Base-by-base conservation (phyloP, 768 basidiomycete species). In the Leccinum arenicola region DNA sequence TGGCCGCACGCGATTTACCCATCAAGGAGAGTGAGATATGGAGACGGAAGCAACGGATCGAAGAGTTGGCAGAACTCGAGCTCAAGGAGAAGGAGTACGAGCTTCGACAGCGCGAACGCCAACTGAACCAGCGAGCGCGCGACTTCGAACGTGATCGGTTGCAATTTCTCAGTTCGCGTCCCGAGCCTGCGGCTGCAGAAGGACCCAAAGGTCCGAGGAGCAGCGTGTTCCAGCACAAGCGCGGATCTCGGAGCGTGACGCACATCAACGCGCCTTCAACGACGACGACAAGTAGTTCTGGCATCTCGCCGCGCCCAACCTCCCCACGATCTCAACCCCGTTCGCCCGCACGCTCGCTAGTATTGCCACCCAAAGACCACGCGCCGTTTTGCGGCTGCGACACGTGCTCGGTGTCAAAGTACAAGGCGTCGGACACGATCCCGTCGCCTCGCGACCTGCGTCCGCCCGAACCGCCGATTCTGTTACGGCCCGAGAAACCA, bases 121-220 rank as follows among this genome's bases (percentile, higher is more conserved):
- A 86, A 25, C 74, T 88, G 51, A 74, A 82, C 55, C 71, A 80
- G 63, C 79, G 80, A 9, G 71, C 81, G 9, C 79, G 79, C 23
- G 84, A 88, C 63, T 68, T 89, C 21, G 86, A 88, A 56, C 74
- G 75, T 52, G 85, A 89, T 54, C 79, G 82, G 12, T 74, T 77
- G 27, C 73, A 74, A 2, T 68, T 77, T 40, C 67, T 74, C 17
- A 78, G 73, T 47, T 66, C 77, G 19, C 78, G 70, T 17, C 67
- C 71, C 3, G 61, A 68, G 9, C 47, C 59, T 49, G 55, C 70
- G 2, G 64, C 66, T 51, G 77, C 66, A 52, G 78, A 76, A 9
- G 65, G 65, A 2, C 67, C 73, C 48, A 73, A 64, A 27, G 67
- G 69, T 23, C 69, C 72, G 27, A 59, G 68, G 58, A 48, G 59